Evolutionary conservation across 2,329 filamentous ascomycete genomes (phyloP).

Genomic region (Penicillium hordei): DNA sequence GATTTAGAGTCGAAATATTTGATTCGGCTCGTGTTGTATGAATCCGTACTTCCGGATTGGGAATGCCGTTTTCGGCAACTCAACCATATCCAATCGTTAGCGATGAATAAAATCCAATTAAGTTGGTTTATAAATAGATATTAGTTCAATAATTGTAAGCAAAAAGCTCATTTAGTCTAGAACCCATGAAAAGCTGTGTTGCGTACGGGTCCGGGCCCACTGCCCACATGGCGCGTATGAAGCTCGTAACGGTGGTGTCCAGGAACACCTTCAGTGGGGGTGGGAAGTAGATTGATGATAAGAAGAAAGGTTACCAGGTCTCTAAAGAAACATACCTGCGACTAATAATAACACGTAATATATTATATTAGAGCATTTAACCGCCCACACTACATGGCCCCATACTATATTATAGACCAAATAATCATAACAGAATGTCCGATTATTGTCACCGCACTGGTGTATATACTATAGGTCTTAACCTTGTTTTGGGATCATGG

Average conservation of each 20-base stretch:
- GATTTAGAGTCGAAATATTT: background rate
- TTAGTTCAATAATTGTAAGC: background rate
- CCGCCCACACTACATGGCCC: background rate
- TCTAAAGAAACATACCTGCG: too few species aligned
- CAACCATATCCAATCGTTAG: background rate
- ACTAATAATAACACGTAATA: background rate
- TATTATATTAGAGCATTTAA: background rate
- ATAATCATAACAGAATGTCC: too few species aligned
- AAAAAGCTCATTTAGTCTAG: background rate
- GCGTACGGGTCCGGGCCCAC: background rate
- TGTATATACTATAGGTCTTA: background rate
- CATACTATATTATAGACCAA: background rate
- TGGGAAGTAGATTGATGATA: background rate
- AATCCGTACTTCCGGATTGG: slow-evolving; percentile 7
- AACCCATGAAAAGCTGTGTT: background rate
- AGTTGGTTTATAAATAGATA: background rate
- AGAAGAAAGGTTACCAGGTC: background rate
- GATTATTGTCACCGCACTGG: background rate
- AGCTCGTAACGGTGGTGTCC: background rate
- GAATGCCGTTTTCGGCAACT: slow-evolving; percentile 2
- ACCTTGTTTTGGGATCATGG: background rate
- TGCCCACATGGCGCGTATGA: background rate
- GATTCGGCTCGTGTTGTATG: background rate
- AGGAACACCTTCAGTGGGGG: background rate
- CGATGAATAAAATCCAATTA: background rate